Evolutionary conservation across 2,329 filamentous ascomycete species (phyloP), one percentile per base, ranked within the genome.

Genomic region (Penicillium sp.): DNA sequence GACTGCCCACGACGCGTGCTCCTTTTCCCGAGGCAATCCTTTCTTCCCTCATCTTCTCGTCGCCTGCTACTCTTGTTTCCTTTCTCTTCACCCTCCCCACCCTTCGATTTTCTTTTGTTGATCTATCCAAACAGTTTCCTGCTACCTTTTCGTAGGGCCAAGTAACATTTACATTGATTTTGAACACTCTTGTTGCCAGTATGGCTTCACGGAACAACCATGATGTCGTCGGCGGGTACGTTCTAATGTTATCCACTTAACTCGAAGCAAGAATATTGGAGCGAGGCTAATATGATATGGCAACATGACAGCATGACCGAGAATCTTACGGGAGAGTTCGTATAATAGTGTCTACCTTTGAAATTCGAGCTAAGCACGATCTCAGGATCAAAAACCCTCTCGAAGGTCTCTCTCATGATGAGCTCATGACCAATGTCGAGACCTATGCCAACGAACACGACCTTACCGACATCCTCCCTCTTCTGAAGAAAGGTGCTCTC

Each of bases 401-500:
- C 16, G 60, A 53, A 11, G 61, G 61, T 13, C 56, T 68, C 14
- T 45, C 65, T 2, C 55, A 53, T 3, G 58, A 56, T 1, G 54
- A 63, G 56, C 54, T 68, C 7, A 66, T 66, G 61, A 51, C 30
- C 0, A 40, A 63, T 33, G 66, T 66, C 16, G 52, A 61, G 6
- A 49, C 19, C 3, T 68, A 61, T 69, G 88, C 87, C 38, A 76
- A 79, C 14, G 77, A 83, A 45, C 84, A 89, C 66, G 82, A 82
- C 26, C 80, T 93, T 28, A 75, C 78, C 2, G 84, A 89, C 57
- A 82, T 89, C 65, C 76, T 86, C 3, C 58, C 63, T 2, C 22
- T 62, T 13, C 55, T 68, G 25, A 48, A 60, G 26, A 68, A 67
- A 49, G 91, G 89, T 37, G 91, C 90, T 3, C 81, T 94, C 11